Conservation (phyloP, 345 rosid genomes). For the Camelina hispida region DNA sequence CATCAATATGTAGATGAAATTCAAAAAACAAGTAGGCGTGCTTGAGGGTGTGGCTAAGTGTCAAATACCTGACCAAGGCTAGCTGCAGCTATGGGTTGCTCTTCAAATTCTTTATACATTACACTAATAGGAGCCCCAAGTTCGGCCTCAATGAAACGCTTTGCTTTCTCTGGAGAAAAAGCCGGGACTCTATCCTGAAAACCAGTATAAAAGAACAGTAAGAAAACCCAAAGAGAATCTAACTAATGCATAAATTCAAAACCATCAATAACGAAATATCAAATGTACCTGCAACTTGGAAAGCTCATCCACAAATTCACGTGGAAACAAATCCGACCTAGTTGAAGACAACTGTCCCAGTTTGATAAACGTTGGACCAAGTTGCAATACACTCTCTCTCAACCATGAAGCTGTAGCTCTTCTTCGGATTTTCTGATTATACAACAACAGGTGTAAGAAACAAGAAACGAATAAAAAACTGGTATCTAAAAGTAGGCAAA, state of each 20-base stretch:
- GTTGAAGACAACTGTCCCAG: constrained; percentile 95
- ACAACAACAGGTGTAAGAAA: constrained; percentile 30
- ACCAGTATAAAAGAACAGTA: constrained; percentile 18
- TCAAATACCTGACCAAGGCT: constrained; percentile 98
- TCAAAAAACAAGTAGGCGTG: neutral
- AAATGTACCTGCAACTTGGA: constrained; percentile 87
- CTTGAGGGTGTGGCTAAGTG: constrained; percentile 24
- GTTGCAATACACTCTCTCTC: constrained; percentile 84
- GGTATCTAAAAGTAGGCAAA: neutral
- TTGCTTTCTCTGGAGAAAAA: constrained; percentile 86
- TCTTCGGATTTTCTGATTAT: constrained; percentile 70
- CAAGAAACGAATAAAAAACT: constrained; percentile 3
- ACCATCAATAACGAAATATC: constrained; percentile 10
- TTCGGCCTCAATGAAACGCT: constrained; percentile 68
- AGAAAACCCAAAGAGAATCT: constrained; percentile 1
- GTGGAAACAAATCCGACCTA: constrained; percentile 90
- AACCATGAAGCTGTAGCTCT: constrained; percentile 86
- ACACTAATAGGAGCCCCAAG: constrained; percentile 75
- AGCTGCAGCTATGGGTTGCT: constrained; percentile 96
- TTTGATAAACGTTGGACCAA: constrained; percentile 97
- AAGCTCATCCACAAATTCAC: constrained; percentile 93
- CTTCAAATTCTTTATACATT: constrained; percentile 83
- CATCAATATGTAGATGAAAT: constrained; percentile 37
- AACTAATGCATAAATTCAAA: constrained; percentile 5
- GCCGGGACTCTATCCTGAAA: constrained; percentile 95